Evolutionary conservation across 257 asterid species (phyloP).

Genomic region (Salvia miltiorrhiza): DNA sequence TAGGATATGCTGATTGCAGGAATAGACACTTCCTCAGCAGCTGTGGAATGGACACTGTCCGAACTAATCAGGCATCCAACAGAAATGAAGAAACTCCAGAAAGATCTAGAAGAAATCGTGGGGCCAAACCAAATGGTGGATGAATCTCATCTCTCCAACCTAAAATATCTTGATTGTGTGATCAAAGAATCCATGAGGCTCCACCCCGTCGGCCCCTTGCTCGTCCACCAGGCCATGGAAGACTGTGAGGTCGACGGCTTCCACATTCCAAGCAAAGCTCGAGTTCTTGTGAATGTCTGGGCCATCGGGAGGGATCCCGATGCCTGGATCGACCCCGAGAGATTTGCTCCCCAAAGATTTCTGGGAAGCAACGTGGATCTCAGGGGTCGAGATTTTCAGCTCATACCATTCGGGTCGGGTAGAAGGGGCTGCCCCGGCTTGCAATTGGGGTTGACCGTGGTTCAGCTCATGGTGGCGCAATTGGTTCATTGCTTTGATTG

Average conservation of each 20-base stretch:
- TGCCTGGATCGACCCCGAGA: conserved; percentile 23
- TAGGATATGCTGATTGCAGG: conserved; percentile 32
- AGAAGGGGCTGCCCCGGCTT: conserved; percentile 28
- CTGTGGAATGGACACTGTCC: conserved; percentile 29
- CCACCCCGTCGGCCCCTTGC: conserved; percentile 30
- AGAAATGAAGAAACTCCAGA: conserved; percentile 23
- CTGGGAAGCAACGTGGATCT: conserved; percentile 19
- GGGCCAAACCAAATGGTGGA: conserved; percentile 24
- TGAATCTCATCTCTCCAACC: conserved; percentile 20
- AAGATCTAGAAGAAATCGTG: conserved; percentile 20
- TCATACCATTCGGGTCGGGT: conserved; percentile 33
- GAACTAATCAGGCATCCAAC: conserved; percentile 29
- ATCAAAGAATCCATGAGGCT: conserved; percentile 12
- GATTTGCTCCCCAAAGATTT: conserved; percentile 28
- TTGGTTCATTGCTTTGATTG: conserved; percentile 39
- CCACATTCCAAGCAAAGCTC: conserved; percentile 8
- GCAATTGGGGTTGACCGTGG: conserved; percentile 24
- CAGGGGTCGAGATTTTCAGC: conserved; percentile 15
- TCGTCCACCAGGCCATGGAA: conserved; percentile 25
- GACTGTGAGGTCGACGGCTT: conserved; percentile 21
- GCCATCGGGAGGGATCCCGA: conserved; percentile 29
- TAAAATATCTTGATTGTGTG: conserved; percentile 20
- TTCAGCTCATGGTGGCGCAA: conserved; percentile 21
- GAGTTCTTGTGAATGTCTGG: conserved; percentile 14
- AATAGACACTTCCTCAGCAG: conserved; percentile 27